Evolutionary conservation across 441 rosid genomes (phyloP), one percentile per base, ranked within the genome.

Genomic region (Croton laevigatus): DNA sequence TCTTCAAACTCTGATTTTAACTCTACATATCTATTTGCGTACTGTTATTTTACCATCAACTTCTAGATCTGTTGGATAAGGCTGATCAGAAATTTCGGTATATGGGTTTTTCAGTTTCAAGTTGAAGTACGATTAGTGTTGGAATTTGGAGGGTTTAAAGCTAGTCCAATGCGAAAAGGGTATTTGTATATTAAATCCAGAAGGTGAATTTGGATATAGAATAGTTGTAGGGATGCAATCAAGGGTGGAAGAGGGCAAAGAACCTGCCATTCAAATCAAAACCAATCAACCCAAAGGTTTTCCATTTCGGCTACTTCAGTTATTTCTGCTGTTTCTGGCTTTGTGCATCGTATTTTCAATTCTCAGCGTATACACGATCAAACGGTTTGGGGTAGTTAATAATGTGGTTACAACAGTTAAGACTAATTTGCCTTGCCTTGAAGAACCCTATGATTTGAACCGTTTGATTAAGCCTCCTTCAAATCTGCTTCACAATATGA

Each of bases 241-340:
- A 54, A 87, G 95, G 86, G 81, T 78, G 27, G 98, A 91, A 79
- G 97, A 91, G 74, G 93, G 88, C 36, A 90, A 86, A 73, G 97
- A 87, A 71, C 76, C 80, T 69, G 71, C 79, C 7, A 60, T 71
- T 75, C 12, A 62, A 3, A 72, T 58, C 66, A 73, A 90, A 77
- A 55, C 80, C 53, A 87, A 61, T 52, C 88, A 84, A 45, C 68
- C 84, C 1, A 94, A 83, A 80, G 71, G 78, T 17, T 80, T 87
- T 62, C 97, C 93, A 0, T 32, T 81, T 11, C 81, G 94, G 71
- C 27, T 84, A 11, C 81, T 92, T 17, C 86, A 66, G 65, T 68
- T 89, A 52, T 80, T 92, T 57, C 81, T 84, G 23, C 40, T 87
- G n/a, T 92, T 89, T 66, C 55, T 94, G 65, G 64, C 82, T 44